These are phyloP conservation scores for Penicillium sp. DNA, from an alignment of 2,329 filamentous ascomycete species.

Conservation along the genomic window DNA sequence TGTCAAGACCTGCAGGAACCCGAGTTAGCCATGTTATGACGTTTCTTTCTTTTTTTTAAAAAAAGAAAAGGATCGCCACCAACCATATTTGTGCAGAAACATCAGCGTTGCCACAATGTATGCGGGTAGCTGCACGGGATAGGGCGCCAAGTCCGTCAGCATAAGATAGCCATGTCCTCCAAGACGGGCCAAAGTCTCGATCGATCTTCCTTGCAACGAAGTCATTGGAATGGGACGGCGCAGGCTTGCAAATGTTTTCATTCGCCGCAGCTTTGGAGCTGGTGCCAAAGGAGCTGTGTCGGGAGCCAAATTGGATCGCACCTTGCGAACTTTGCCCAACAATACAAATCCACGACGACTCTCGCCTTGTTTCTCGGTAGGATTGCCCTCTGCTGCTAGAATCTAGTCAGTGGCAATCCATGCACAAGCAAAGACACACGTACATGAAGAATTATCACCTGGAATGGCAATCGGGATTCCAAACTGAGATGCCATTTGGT, in stretches of 20 bases:
- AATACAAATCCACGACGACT: constrained; percentile 21
- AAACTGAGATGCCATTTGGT: constrained; percentile 26
- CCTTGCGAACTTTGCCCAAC: constrained; percentile 33
- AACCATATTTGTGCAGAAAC: constrained; percentile 31
- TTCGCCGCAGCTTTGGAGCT: constrained; percentile 33
- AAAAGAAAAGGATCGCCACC: neutral
- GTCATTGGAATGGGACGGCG: constrained; percentile 29
- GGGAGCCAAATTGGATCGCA: constrained; percentile 35
- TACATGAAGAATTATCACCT: constrained; percentile 10
- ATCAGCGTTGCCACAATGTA: constrained; percentile 43
- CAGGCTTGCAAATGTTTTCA: constrained; percentile 40
- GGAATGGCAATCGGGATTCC: constrained; percentile 21
- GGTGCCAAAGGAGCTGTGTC: constrained; percentile 16
- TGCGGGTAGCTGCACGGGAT: constrained; percentile 40
- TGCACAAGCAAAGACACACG: neutral
- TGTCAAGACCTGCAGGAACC: constrained; percentile 22
- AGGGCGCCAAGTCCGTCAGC: constrained; percentile 38
- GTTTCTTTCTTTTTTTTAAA: neutral
- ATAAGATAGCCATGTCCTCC: constrained; percentile 43
- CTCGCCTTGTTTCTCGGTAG: constrained; percentile 2
- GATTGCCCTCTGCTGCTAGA: neutral
- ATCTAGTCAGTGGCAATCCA: neutral
- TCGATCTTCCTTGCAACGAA: constrained; percentile 34
- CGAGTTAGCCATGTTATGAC: constrained; percentile 10
- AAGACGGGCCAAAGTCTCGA: constrained; percentile 44